Conservation (phyloP, 768 basidiomycete species). For the Mycena chlorophos region DNA sequence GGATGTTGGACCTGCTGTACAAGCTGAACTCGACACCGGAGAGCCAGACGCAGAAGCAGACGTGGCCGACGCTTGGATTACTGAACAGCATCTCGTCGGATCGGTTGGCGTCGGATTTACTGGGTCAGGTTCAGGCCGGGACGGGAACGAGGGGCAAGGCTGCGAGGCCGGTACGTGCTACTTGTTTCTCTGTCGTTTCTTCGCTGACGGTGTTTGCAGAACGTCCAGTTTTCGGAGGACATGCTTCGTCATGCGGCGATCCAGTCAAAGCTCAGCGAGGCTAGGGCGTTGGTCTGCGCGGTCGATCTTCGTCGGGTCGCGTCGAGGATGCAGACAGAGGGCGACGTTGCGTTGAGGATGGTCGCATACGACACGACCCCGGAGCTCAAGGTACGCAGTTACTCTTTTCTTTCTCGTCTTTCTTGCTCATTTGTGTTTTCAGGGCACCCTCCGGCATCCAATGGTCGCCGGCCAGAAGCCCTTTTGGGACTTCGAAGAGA, state of each 20-base stretch:
- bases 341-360: slow-evolving; percentile 62
- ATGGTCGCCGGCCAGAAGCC: slow-evolving; percentile 47
- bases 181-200: not conserved
- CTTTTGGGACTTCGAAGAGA: slow-evolving; percentile 77
- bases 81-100: slow-evolving; percentile 78
- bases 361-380: slow-evolving; percentile 74
- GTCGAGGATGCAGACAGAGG: slow-evolving; percentile 46
- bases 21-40: slow-evolving; percentile 37
- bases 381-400: slow-evolving; percentile 62
- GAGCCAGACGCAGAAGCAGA: slow-evolving; percentile 50
- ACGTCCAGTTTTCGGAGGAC: slow-evolving; percentile 63
- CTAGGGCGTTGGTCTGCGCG: slow-evolving; percentile 69
- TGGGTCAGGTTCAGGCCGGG: slow-evolving; percentile 20
- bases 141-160: slow-evolving; percentile 35
- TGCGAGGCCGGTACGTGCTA: slow-evolving; percentile 23
- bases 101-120: slow-evolving; percentile 58
- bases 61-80: slow-evolving; percentile 62
- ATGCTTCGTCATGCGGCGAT: slow-evolving; percentile 58
- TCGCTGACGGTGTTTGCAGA: slow-evolving; percentile 28
- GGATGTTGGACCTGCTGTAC: slow-evolving; percentile 80
- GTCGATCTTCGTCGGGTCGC: slow-evolving; percentile 80
- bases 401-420: not conserved
- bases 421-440: not conserved
- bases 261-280: slow-evolving; percentile 60
- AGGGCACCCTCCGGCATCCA: slow-evolving; percentile 34